A percentile compares a stretch with the other conserved stretches of the same genome.
These are phyloP conservation scores for Hypomontagnella submonticulosa DNA, from an alignment of 495 filamentous ascomycete species.

Conservation along the genomic window DNA sequence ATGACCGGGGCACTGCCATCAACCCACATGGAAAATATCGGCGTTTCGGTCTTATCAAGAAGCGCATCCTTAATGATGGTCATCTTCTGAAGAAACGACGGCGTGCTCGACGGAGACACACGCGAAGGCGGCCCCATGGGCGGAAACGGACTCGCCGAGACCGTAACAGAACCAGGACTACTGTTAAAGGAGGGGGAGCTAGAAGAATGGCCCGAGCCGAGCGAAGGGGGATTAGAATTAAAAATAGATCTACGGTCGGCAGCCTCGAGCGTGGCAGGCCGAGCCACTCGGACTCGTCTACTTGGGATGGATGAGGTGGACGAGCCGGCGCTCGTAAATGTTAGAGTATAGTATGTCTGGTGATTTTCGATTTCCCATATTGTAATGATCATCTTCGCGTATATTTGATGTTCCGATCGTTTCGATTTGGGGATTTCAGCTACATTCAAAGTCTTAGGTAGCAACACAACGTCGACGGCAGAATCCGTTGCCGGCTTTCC, in stretches of 20 bases:
- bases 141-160: slow-evolving; percentile 64
- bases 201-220: slow-evolving; percentile 54
- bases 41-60: slow-evolving; percentile 72
- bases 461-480: slow-evolving; percentile 67
- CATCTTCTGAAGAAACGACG: slow-evolving; percentile 71
- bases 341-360: slow-evolving; percentile 70
- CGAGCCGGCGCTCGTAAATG: slow-evolving; percentile 66
- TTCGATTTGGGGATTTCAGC: slow-evolving; percentile 46
- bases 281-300: slow-evolving; percentile 43
- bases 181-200: slow-evolving; percentile 51
- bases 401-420: slow-evolving; percentile 53
- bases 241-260: slow-evolving; percentile 50
- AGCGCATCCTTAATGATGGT: slow-evolving; percentile 76
- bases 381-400: slow-evolving; percentile 74
- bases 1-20: slow-evolving; percentile 72
- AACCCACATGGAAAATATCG: slow-evolving; percentile 77
- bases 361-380: slow-evolving; percentile 68
- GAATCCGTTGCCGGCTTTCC: slow-evolving; percentile 56
- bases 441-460: slow-evolving; percentile 45
- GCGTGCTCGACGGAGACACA: slow-evolving; percentile 58
- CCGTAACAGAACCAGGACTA: slow-evolving; percentile 53
- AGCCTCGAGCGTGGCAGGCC: slow-evolving; percentile 48
- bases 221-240: slow-evolving; percentile 55
- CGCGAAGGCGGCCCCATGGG: slow-evolving; percentile 68
- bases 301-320: slow-evolving; percentile 38